phyloP scores from a whole-genome alignment of 352 stramenopile species.

The Phytophthora melonis region DNA sequence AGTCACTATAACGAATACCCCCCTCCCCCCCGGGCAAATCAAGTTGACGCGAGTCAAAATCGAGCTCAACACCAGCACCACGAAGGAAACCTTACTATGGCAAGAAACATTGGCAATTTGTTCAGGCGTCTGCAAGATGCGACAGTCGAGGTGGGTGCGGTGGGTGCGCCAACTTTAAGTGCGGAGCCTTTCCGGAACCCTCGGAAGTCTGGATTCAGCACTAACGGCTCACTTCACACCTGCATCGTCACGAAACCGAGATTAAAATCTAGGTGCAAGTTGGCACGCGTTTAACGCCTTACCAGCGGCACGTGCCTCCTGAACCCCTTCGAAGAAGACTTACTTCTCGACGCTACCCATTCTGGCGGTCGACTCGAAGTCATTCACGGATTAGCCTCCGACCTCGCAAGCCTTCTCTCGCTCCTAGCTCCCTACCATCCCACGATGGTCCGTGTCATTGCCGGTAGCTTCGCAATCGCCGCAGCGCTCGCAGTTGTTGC shows the following conservation, averaged over 20 bases:
- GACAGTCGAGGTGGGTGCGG: not conserved
- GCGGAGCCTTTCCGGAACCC: slow-evolving; percentile 6
- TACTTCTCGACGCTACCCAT: not conserved
- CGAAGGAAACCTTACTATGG: too few relatives aligned
- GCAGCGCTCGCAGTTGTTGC: not conserved
- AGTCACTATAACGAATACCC: too few relatives aligned
- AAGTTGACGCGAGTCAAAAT: too few relatives aligned
- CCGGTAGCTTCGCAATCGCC: slow-evolving; percentile 5
- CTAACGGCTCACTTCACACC: slow-evolving; percentile 1
- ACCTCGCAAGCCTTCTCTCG: slow-evolving; percentile 2
- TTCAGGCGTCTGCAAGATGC: not conserved
- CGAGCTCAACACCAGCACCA: too few relatives aligned
- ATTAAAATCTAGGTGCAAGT: not conserved
- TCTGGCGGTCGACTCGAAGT: not conserved
- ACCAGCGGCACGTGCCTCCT: not conserved
- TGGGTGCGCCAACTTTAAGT: slow-evolving; percentile 5
- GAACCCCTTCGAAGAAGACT: not conserved
- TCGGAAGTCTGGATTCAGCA: slow-evolving; percentile 1
- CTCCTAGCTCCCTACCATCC: not conserved
- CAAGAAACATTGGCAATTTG: too few relatives aligned
- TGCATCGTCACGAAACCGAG: not conserved
- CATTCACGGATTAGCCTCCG: slow-evolving; percentile 33
- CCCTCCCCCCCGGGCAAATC: too few relatives aligned
- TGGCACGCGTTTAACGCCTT: not conserved
- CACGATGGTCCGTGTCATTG: slow-evolving; percentile 16